phyloP scores from a whole-genome alignment of 129 eudicot genomes.

The Scalesia atractyloides region DNA sequence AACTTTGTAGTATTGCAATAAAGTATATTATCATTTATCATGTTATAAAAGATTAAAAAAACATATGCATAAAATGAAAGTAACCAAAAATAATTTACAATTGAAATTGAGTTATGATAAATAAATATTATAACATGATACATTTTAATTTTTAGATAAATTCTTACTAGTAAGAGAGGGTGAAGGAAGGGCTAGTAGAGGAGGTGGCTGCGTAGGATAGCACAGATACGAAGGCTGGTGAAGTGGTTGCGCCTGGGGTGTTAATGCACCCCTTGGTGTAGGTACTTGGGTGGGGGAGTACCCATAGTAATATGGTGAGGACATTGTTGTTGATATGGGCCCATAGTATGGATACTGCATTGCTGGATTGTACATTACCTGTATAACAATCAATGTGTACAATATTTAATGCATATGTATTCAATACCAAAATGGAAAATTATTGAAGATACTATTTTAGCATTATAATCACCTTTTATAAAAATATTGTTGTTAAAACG shows the following conservation, averaged over 20 bases:
- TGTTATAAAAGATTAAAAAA: neutral
- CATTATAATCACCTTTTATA: neutral
- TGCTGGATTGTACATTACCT: slow-evolving; percentile 68
- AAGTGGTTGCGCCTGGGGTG: slow-evolving; percentile 50
- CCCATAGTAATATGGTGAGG: slow-evolving; percentile 66
- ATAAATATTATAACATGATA: neutral
- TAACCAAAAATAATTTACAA: neutral
- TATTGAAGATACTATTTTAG: neutral
- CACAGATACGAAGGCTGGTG: slow-evolving; percentile 64
- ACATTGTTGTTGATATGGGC: slow-evolving; percentile 49
- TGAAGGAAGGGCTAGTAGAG: slow-evolving; percentile 41
- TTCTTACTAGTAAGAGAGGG: slow-evolving; percentile 57
- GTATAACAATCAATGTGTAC: slow-evolving; percentile 20
- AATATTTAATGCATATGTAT: neutral
- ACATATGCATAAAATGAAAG: neutral
- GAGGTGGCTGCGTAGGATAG: slow-evolving; percentile 59
- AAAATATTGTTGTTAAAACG: no score
- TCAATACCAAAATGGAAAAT: neutral
- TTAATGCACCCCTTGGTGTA: slow-evolving; percentile 60
- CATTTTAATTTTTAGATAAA: neutral
- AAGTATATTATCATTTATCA: neutral
- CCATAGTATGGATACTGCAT: slow-evolving; percentile 63
- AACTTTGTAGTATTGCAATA: no score
- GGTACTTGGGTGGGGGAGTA: slow-evolving; percentile 31
- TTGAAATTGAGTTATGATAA: neutral